Conservation (phyloP, 768 basidiomycete genomes). For the Tulasnella sp. region DNA sequence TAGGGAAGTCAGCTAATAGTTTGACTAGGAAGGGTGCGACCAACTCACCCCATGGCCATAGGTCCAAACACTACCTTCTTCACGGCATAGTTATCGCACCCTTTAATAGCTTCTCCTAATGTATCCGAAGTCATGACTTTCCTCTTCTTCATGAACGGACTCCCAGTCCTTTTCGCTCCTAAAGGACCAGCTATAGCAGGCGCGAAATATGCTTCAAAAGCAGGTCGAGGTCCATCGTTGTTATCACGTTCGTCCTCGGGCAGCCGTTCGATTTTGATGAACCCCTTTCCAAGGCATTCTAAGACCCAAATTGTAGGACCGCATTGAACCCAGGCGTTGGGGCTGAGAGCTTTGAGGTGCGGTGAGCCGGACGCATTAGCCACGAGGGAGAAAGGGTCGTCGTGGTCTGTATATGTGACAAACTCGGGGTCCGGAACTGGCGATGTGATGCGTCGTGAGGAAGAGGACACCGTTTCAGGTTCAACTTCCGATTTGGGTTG, state of each 20-base stretch:
- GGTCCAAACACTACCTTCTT: conserved; percentile 54
- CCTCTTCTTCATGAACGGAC: conserved; percentile 50
- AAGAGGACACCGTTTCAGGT: neutral
- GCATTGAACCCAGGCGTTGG: conserved; percentile 75
- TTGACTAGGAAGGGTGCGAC: neutral
- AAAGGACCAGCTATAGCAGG: conserved; percentile 39
- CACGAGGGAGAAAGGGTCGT: conserved; percentile 62
- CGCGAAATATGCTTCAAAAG: conserved; percentile 54
- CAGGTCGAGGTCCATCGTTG: conserved; percentile 32
- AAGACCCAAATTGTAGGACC: conserved; percentile 68
- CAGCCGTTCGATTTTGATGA: conserved; percentile 53
- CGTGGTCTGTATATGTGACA: conserved; percentile 71
- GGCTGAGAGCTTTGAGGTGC: conserved; percentile 53
- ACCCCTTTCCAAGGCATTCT: conserved; percentile 67
- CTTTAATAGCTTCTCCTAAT: conserved; percentile 60
- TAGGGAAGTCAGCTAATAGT: neutral
- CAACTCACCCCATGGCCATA: conserved; percentile 50
- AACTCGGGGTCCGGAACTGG: conserved; percentile 54
- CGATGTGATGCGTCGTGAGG: neutral
- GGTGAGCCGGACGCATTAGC: conserved; percentile 46
- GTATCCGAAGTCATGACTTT: conserved; percentile 52
- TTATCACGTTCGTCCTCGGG: neutral
- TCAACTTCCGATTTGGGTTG: conserved; percentile 27
- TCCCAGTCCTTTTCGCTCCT: conserved; percentile 6
- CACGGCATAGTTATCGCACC: conserved; percentile 58